Evolutionary conservation across 2,329 filamentous ascomycete species (phyloP), one percentile per base, ranked within the genome.

Genomic region (Aspergillus sp.): DNA sequence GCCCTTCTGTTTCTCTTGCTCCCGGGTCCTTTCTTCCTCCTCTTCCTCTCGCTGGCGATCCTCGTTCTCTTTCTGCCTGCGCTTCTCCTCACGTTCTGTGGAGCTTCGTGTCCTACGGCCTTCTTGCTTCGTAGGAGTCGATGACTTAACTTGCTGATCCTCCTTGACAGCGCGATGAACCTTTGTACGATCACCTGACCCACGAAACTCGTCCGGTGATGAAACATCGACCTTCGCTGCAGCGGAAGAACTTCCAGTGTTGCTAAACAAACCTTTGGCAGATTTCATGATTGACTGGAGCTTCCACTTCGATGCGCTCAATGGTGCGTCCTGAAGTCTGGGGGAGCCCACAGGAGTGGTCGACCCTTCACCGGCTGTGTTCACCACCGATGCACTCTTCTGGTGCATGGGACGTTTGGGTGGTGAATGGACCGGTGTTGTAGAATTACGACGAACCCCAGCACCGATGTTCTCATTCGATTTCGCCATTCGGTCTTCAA

Each of bases 241-340:
- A 41, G 78, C 78, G 51, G 78, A 79, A 8, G 76, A 66, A 40
- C 75, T 73, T 48, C 76, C 80, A 51, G 78, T 91, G 55, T 86
- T 94, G 12, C 85, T 88, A 52, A 96, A 83, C 42, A 96, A 79
- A 9, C 85, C 87, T 65, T 86, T 91, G 3, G 90, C 93, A 46
- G 84, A 86, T 67, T 89, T 90, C 57, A 96, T 74, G 49, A 95
- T 89, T 7, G 90, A 94, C 41, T 91, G 94, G 42, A 97, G 75
- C 63, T 89, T 94, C 60, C 86, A 88, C 71, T 95, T 97, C 29
- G 93, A 90, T 44, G 93, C 88, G 66, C 90, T 95, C 49, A 96
- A 68, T 4, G 88, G 88, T 48, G 85, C 91, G 55, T 94, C 89
- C 71, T 64, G 78, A 70, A 64, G 76, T 57, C 57, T 64, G 29